Percentiles rank a stretch among this genome's conserved stretches.
Conservation (phyloP, 495 filamentous ascomycete species). For the Annulohypoxylon nitens region DNA sequence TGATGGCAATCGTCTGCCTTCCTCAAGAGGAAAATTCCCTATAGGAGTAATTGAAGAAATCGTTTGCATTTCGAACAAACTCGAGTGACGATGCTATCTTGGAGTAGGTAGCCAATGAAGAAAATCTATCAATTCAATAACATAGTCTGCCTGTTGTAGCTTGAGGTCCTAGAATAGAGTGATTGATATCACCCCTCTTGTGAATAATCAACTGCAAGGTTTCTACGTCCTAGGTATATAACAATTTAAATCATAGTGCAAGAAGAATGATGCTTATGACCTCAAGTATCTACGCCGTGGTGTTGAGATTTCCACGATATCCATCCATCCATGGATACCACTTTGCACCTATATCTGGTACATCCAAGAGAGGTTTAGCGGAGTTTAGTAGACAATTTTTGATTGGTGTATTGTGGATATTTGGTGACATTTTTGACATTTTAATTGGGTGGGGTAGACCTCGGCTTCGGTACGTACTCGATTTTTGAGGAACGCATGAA, state of each 20-base stretch:
- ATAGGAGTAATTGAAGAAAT: neutral
- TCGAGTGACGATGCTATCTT: neutral
- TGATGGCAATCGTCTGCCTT: constrained; percentile 46
- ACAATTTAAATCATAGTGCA: no score
- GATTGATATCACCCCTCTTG: no score
- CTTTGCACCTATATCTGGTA: neutral
- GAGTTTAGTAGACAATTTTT: neutral
- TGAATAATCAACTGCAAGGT: no score
- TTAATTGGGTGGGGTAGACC: neutral
- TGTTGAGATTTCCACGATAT: neutral
- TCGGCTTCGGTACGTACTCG: neutral
- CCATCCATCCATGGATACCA: neutral
- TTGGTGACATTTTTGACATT: neutral
- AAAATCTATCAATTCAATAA: neutral
- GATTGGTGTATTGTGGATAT: neutral
- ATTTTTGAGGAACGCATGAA: neutral
- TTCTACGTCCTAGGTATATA: no score
- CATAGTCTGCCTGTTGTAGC: no score
- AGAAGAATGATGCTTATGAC: no score
- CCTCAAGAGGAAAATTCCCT: neutral
- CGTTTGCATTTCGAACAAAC: neutral
- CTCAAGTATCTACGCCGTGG: no score
- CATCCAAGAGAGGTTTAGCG: neutral
- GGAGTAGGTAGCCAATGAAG: neutral
- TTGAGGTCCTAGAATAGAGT: no score